These are phyloP conservation scores for Thelonectria blattea DNA, from an alignment of 2,329 filamentous ascomycete species.

Conservation along the genomic window DNA sequence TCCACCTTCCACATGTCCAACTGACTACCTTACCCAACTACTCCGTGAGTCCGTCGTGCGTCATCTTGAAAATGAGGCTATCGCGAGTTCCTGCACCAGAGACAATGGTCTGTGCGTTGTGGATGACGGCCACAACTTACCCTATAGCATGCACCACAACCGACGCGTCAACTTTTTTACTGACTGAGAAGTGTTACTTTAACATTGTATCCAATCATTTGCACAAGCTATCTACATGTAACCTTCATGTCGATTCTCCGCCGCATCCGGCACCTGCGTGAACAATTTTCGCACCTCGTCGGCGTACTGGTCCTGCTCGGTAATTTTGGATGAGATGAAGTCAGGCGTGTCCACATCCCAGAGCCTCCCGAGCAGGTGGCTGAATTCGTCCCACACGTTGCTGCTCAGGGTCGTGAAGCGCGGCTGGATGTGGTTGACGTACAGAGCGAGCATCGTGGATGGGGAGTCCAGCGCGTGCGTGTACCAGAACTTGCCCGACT, in stretches of 20 bases:
- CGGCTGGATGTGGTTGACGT: slow-evolving; percentile 14
- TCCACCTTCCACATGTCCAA: too few relatives aligned
- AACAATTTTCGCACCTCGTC: slow-evolving; percentile 11
- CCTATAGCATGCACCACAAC: too few relatives aligned
- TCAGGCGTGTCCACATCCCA: slow-evolving; percentile 13
- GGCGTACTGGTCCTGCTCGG: slow-evolving; percentile 14
- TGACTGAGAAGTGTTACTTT: neutral
- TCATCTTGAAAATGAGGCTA: too few relatives aligned
- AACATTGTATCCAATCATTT: neutral
- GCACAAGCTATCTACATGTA: neutral
- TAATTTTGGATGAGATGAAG: slow-evolving; percentile 15
- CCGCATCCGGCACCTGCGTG: neutral
- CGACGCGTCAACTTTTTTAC: too few relatives aligned
- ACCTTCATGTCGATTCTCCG: neutral
- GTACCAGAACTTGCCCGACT: slow-evolving; percentile 12
- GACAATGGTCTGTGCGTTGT: too few relatives aligned
- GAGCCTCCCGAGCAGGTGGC: slow-evolving; percentile 9
- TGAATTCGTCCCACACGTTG: slow-evolving; percentile 12
- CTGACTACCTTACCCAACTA: too few relatives aligned
- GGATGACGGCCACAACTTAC: too few relatives aligned
- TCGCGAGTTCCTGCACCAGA: too few relatives aligned
- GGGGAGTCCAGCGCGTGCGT: slow-evolving; percentile 10
- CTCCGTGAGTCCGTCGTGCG: too few relatives aligned
- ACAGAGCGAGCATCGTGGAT: slow-evolving; percentile 9
- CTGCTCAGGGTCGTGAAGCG: slow-evolving; percentile 14